phyloP scores from a whole-genome alignment of 2,329 filamentous ascomycete species.

The Penicillium sp. region DNA sequence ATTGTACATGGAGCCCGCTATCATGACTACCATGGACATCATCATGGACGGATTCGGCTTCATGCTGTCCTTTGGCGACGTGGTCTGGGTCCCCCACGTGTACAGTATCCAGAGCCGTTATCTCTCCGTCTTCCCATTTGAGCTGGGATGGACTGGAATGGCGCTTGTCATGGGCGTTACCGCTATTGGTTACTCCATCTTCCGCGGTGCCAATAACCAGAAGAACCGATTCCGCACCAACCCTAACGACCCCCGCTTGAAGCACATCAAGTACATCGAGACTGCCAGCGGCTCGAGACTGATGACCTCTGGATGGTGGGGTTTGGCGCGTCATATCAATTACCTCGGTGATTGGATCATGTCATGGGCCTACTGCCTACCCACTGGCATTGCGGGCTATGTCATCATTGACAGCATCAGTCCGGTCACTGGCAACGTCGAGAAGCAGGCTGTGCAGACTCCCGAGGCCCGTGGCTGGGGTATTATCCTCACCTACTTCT shows the following conservation, averaged over 20 bases:
- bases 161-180: constrained; percentile 63
- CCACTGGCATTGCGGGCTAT: constrained; percentile 80
- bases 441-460: constrained; percentile 67
- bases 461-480: constrained; percentile 74
- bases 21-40: constrained; percentile 91
- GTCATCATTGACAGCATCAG: constrained; percentile 54
- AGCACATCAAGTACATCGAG: constrained; percentile 78
- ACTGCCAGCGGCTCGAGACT: constrained; percentile 77
- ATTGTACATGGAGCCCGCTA: constrained; percentile 79
- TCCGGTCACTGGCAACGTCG: constrained; percentile 54
- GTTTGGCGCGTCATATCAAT: constrained; percentile 85
- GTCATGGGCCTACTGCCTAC: constrained; percentile 83
- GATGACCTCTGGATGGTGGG: constrained; percentile 89
- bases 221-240: constrained; percentile 93
- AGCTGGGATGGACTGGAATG: constrained; percentile 66
- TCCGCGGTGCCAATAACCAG: constrained; percentile 88
- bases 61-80: constrained; percentile 89
- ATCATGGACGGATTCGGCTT: constrained; percentile 90
- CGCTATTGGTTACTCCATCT: constrained; percentile 74
- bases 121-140: constrained; percentile 71
- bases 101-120: constrained; percentile 84
- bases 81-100: constrained; percentile 87
- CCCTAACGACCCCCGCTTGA: constrained; percentile 70
- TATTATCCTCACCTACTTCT: constrained; percentile 89
- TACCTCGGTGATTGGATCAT: constrained; percentile 94